Evolutionary conservation across 441 rosid genomes (phyloP).

Genomic region (Gossypium schwendimanii): DNA sequence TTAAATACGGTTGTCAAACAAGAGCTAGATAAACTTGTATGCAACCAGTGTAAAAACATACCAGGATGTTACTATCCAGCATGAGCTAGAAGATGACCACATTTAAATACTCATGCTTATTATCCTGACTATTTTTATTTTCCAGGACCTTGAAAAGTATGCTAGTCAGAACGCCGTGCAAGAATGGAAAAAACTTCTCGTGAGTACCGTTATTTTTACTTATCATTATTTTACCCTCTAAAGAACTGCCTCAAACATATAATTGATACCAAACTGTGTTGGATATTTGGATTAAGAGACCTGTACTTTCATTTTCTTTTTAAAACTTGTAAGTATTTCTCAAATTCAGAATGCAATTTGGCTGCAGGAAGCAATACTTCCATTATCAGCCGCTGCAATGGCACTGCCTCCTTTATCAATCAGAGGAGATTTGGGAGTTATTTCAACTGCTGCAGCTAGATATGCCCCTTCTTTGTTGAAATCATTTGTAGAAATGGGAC

Average conservation of each 20-base stretch:
- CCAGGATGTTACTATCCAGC: background rate
- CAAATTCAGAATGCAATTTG: constrained; percentile 12
- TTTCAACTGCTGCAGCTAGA: constrained; percentile 84
- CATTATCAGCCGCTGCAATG: constrained; percentile 85
- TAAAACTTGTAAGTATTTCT: background rate
- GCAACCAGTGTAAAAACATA: no score
- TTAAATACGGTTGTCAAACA: no score
- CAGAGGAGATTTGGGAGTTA: constrained; percentile 77
- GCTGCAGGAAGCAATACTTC: constrained; percentile 83
- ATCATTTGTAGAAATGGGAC: constrained; percentile 80
- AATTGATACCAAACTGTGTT: background rate
- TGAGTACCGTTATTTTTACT: constrained; percentile 22
- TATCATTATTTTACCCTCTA: background rate
- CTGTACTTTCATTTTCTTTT: background rate
- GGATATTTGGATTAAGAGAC: background rate
- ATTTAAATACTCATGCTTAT: background rate
- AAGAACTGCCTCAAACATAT: background rate
- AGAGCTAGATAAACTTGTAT: no score
- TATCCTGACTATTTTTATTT: background rate
- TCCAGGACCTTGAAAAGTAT: constrained; percentile 77
- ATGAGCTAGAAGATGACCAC: background rate
- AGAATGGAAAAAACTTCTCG: constrained; percentile 89
- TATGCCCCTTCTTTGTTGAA: constrained; percentile 79
- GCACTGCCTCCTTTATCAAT: constrained; percentile 86
- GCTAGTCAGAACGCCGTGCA: constrained; percentile 67